Evolutionary conservation across 106 monocot species (phyloP).

Genomic region (Posidonia australis): DNA sequence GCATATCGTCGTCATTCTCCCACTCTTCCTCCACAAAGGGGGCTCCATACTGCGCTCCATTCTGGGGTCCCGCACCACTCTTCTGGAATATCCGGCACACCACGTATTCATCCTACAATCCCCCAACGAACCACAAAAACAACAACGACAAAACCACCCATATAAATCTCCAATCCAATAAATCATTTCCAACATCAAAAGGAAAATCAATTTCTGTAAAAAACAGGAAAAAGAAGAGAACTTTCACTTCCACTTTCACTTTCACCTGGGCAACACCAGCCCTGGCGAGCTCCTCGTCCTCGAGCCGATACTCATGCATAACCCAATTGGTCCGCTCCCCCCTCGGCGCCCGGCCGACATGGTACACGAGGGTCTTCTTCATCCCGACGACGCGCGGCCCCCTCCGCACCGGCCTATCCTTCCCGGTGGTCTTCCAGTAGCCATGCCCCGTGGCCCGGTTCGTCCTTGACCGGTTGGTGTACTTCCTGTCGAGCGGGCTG

Average conservation of each 20-base stretch:
- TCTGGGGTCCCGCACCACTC: constrained; percentile 66
- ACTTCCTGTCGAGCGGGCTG: constrained; percentile 62
- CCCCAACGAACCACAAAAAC: background rate
- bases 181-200: background rate
- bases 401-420: constrained; percentile 45
- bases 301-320: constrained; percentile 43
- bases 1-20: constrained; percentile 25
- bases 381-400: constrained; percentile 29
- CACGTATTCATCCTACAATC: constrained; percentile 55
- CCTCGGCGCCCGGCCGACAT: constrained; percentile 48
- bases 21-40: constrained; percentile 66
- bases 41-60: constrained; percentile 73
- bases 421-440: constrained; percentile 91
- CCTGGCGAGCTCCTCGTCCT: constrained; percentile 22
- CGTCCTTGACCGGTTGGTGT: constrained; percentile 56
- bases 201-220: background rate
- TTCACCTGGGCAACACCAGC: constrained; percentile 18
- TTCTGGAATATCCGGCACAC: constrained; percentile 84
- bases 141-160: background rate
- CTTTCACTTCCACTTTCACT: too few species aligned
- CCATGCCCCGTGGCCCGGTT: constrained; percentile 59
- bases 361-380: constrained; percentile 89
- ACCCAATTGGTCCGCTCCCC: constrained; percentile 62
- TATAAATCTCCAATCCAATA: background rate
- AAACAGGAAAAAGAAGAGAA: background rate